phyloP scores from a whole-genome alignment of 202 grass and related monocot species.

The Panicum hallii region DNA sequence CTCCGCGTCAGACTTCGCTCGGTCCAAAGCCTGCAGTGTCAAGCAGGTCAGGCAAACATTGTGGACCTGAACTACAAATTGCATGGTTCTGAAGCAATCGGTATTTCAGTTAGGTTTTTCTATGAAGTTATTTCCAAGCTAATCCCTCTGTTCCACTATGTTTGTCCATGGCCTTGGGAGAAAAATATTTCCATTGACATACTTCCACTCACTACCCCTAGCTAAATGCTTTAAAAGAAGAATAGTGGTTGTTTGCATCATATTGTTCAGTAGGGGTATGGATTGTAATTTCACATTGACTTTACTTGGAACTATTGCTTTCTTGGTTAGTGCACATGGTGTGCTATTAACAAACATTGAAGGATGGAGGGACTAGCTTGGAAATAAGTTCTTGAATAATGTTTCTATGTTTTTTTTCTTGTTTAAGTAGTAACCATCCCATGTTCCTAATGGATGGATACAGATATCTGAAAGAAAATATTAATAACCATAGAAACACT shows the following conservation, averaged over 20 bases:
- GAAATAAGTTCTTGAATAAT: neutral
- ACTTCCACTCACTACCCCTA: neutral
- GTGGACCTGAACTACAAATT: neutral
- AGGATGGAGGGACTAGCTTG: neutral
- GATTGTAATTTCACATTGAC: neutral
- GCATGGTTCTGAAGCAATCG: neutral
- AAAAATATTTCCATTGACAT: neutral
- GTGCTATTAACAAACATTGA: neutral
- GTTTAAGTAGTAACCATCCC: conserved; percentile 4
- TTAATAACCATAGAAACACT: neutral
- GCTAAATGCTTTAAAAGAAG: neutral
- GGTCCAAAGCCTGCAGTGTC: conserved; percentile 70
- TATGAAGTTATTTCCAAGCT: neutral
- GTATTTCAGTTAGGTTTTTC: neutral
- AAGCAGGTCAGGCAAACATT: conserved; percentile 26
- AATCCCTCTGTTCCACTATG: too few relatives aligned
- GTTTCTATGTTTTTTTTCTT: neutral
- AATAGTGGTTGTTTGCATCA: neutral
- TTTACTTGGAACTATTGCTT: neutral
- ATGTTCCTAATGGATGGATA: too few relatives aligned
- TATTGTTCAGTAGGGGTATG: neutral
- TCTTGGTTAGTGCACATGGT: neutral
- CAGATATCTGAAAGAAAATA: conserved; percentile 5
- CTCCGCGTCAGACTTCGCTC: conserved; percentile 94
- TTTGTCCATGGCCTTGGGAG: neutral